Evolutionary conservation across 768 basidiomycete genomes (phyloP), one percentile per base, ranked within the genome.

Genomic region (Rhodotorula sphaerocarpa): DNA sequence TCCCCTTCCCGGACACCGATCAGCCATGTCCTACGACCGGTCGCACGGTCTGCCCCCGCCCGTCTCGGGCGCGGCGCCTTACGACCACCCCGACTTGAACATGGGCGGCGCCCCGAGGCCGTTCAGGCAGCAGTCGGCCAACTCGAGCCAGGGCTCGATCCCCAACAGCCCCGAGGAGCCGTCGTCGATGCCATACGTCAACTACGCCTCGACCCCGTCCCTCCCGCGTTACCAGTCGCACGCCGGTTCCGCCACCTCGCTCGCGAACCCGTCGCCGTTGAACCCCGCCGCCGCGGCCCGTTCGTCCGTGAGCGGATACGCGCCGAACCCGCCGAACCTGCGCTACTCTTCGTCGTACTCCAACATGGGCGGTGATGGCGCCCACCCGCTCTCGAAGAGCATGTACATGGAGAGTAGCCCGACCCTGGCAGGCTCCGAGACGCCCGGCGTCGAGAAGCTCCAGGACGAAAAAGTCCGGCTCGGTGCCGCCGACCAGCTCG

Each of bases 381-480:
- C 72, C 4, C 72, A 73, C 66, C 72, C 72, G 36, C 70, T 73
- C 44, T 67, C 67, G 14, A 70, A 73, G 65, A 63, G 69, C 52
- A 62, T 70, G 56, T 70, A 70, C 63, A 61, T 64, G 43, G 72
- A 73, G 50, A 63, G 61, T 20, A 65, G 62, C 15, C 72, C 72
- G 15, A 71, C 72, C 15, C 66, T 73, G 50, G 68, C 65, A 12
- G 72, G 69, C n/a, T 66, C 64, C 18, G 65, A 65, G n/a, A 52
- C 53, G 25, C 52, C 59, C 43, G 28, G 41, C 14, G 39, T 28
- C 45, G 62, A 64, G 10, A 58, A 65, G 50, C 53, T 43, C 30
- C 50, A 55, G 46, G 66, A 66, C 55, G 69, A 70, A 57, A 73
- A 71, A 65, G 63, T 65, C 47, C 53, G 68, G 12, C 36, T 69